Percentiles rank a stretch among this genome's conserved stretches.
Evolutionary conservation across 1,284 basidiomycete genomes (phyloP).

Genomic region (Papiliotrema nemorosa): DNA sequence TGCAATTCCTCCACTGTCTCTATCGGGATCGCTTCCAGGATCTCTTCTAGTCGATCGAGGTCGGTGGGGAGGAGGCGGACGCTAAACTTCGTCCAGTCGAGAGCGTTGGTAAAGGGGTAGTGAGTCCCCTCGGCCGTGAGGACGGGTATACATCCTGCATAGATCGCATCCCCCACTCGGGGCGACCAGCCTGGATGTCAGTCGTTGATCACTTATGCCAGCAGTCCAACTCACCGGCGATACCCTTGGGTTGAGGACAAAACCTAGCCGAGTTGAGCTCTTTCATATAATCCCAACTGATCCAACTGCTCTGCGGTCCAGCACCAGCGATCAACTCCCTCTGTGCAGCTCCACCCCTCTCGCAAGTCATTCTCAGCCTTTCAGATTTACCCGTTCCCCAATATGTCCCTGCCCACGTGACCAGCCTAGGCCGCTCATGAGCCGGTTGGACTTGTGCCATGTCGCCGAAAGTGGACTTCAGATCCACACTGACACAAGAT

Average conservation of each 20-base stretch:
- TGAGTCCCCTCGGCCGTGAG: conserved; percentile 50
- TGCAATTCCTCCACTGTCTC: conserved; percentile 49
- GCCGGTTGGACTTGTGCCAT: conserved; percentile 33
- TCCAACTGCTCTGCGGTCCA: conserved; percentile 37
- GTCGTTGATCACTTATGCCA: neutral
- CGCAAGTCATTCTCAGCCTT: conserved; percentile 42
- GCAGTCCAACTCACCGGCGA: conserved; percentile 33
- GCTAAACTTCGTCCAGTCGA: conserved; percentile 52
- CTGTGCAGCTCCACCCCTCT: conserved; percentile 38
- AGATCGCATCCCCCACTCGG: conserved; percentile 52
- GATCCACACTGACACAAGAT: conserved; percentile 34
- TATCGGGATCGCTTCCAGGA: conserved; percentile 46
- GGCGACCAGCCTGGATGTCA: conserved; percentile 46
- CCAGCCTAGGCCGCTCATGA: conserved; percentile 32
- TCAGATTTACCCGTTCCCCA: conserved; percentile 49
- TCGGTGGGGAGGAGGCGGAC: conserved; percentile 50
- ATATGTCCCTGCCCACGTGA: conserved; percentile 46
- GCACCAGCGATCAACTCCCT: conserved; percentile 39
- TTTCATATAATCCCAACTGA: conserved; percentile 47
- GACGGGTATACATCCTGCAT: conserved; percentile 53
- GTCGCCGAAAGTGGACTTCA: conserved; percentile 34
- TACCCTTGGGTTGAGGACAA: conserved; percentile 50
- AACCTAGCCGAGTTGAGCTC: conserved; percentile 48
- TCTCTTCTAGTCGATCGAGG: conserved; percentile 48
- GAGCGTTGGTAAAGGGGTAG: conserved; percentile 50